Evolutionary conservation across 257 asterid genomes (phyloP).

Genomic region (Solanum okadae): DNA sequence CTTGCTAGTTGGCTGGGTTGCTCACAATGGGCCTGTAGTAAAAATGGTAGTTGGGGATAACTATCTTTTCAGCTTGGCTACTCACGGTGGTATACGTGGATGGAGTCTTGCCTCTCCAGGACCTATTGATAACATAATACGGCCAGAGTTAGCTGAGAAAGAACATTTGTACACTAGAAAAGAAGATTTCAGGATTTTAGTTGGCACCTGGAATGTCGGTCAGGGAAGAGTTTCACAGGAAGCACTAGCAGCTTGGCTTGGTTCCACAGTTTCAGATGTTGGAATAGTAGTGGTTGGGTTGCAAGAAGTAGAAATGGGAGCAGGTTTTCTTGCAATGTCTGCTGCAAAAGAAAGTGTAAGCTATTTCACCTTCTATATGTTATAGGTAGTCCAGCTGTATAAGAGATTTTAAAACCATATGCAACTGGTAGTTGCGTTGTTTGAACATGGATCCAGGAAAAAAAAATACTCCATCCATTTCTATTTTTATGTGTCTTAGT

Average conservation of each 20-base stretch:
- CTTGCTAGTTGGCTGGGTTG: constrained; percentile 59
- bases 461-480: not conserved
- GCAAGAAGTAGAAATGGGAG: constrained; percentile 99
- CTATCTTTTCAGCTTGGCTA: constrained; percentile 65
- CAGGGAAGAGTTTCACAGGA: constrained; percentile 92
- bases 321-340: constrained; percentile 97
- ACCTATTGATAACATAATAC: constrained; percentile 54
- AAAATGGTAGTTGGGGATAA: constrained; percentile 56
- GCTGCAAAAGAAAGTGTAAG: constrained; percentile 99
- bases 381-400: not conserved
- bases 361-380: not conserved
- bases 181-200: constrained; percentile 48
- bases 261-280: constrained; percentile 66
- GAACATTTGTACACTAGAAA: constrained; percentile 48
- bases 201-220: constrained; percentile 96
- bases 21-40: constrained; percentile 81
- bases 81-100: constrained; percentile 91
- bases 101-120: constrained; percentile 93
- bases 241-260: constrained; percentile 81
- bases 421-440: not conserved
- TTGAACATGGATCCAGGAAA: not conserved
- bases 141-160: constrained; percentile 46
- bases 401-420: not conserved
- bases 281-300: constrained; percentile 79
- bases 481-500: not conserved